Base-by-base conservation (phyloP, 1,139 yeast species). In the Meyerozyma athensensis region DNA sequence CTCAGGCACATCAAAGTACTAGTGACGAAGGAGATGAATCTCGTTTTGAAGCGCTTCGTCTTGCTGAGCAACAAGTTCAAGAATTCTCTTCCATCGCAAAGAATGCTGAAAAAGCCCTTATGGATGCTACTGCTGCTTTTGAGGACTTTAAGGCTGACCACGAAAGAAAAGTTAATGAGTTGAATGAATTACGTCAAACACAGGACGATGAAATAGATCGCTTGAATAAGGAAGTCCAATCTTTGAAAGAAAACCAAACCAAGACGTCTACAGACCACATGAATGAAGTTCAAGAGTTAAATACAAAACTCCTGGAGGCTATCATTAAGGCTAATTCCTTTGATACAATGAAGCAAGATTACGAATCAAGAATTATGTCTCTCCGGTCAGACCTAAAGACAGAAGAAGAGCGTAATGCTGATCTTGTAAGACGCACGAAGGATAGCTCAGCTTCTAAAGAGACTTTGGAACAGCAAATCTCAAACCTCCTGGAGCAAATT, bases 21-120 rank as follows among this genome's bases (percentile, higher is more conserved):
- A 7, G n/a, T 10, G 26, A 19, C 18, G 28, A 13, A 4, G 21
- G 10, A 5, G 38, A 30, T 7, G 33, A 19, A 10, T 18, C 34
- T 14, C 14, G n/a, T 8, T 30, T 19, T 6, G 61, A 60, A 32
- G 74, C 67, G 28, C 55, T 68, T 38, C 54, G 55, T 34, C 56
- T 58, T 21, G 62, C 73, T 0, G 74, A 68, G 44, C 49, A 57
- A 5, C 72, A 68, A 45, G 69, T 63, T 5, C 53, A 50, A 19
- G 74, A 69, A 43, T 56, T 66, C 34, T 53, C 68, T 6, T 56
- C 53, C 22, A 61, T 69, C 36, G 71, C 74, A 1, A 59, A 60
- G 40, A 65, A 68, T 19, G 68, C 72, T 13, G 75, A 70, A 45
- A 61, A 58, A 35, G 68, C 74, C 2, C 58, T 70, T 26, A 51